Evolutionary conservation across 2,329 filamentous ascomycete species (phyloP).

Genomic region (Monascus ruber): DNA sequence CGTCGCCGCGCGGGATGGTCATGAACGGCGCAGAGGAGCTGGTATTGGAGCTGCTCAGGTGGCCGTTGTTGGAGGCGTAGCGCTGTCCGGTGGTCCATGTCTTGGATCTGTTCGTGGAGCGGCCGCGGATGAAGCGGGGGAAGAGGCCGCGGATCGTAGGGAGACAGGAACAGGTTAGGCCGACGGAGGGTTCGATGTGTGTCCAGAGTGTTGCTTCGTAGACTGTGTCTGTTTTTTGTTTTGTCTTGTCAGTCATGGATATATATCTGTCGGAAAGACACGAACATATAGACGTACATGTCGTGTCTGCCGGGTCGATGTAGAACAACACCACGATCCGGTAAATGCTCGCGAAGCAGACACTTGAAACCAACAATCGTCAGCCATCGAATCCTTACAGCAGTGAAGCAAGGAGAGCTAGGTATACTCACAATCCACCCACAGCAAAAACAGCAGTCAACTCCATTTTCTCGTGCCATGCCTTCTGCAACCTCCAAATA

Average conservation of each 20-base stretch:
- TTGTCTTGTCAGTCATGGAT: not conserved
- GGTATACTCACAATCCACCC: slow-evolving; percentile 10
- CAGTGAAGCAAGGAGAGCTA: too few relatives aligned
- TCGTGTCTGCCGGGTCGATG: slow-evolving; percentile 16
- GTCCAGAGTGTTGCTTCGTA: slow-evolving; percentile 25
- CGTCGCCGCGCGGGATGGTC: slow-evolving; percentile 1
- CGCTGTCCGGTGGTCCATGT: slow-evolving; percentile 12
- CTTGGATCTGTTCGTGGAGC: not conserved
- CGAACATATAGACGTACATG: slow-evolving; percentile 5
- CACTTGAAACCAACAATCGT: slow-evolving; percentile 1
- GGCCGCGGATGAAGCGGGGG: slow-evolving; percentile 10
- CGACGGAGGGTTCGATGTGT: slow-evolving; percentile 23
- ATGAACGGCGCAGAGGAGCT: slow-evolving; percentile 2
- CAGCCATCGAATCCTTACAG: too few relatives aligned
- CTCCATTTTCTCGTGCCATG: slow-evolving; percentile 25
- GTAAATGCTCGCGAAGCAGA: slow-evolving; percentile 26
- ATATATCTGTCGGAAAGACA: not conserved
- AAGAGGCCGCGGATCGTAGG: slow-evolving; percentile 25
- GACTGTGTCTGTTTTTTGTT: slow-evolving; percentile 11
- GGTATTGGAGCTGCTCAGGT: slow-evolving; percentile 11
- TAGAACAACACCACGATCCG: slow-evolving; percentile 25
- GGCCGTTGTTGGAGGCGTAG: slow-evolving; percentile 15
- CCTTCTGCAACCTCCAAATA: slow-evolving; percentile 22
- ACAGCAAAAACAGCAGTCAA: slow-evolving; percentile 22
- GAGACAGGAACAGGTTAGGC: slow-evolving; percentile 23